Percentiles rank a stretch among this genome's conserved stretches.
These are phyloP conservation scores for Cetradonia linearis DNA, from an alignment of 495 filamentous ascomycete species.

Conservation along the genomic window DNA sequence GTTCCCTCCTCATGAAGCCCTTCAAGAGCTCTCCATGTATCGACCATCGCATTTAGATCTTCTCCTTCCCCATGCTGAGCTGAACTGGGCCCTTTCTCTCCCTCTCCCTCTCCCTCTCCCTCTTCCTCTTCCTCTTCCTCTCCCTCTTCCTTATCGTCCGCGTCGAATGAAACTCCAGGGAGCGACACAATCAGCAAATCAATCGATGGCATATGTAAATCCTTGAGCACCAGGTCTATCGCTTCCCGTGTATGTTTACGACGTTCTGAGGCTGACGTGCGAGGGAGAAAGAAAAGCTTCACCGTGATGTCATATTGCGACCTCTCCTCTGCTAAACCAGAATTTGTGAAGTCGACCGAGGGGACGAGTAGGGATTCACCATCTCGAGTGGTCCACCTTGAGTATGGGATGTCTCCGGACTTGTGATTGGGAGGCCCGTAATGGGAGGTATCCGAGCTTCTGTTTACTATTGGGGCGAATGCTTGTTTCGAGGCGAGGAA, in stretches of 20 bases:
- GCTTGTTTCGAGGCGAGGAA: conserved; percentile 62
- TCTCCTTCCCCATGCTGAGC: conserved; percentile 43
- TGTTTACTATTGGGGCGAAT: conserved; percentile 23
- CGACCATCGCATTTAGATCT: conserved; percentile 56
- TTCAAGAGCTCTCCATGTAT: conserved; percentile 65
- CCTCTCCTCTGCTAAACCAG: conserved; percentile 65
- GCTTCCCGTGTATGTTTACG: conserved; percentile 62
- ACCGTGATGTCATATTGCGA: conserved; percentile 83
- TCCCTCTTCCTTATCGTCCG: conserved; percentile 74
- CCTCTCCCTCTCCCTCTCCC: too few species aligned
- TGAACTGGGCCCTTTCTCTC: conserved; percentile 56
- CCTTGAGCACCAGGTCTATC: conserved; percentile 64
- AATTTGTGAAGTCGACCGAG: conserved; percentile 57
- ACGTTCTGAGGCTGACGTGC: conserved; percentile 49
- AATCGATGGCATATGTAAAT: conserved; percentile 62
- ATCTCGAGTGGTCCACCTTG: conserved; percentile 54
- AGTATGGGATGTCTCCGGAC: conserved; percentile 30
- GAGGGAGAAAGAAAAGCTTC: conserved; percentile 84
- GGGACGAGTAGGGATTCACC: conserved; percentile 62
- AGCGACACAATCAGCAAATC: conserved; percentile 90
- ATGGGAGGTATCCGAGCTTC: conserved; percentile 23
- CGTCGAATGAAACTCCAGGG: conserved; percentile 86
- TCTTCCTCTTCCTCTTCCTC: conserved; percentile 64
- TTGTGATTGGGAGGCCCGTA: conserved; percentile 23
- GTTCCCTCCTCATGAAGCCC: conserved; percentile 57